Conservation (phyloP, 1,284 basidiomycete species). For the Trametes pubescens region DNA sequence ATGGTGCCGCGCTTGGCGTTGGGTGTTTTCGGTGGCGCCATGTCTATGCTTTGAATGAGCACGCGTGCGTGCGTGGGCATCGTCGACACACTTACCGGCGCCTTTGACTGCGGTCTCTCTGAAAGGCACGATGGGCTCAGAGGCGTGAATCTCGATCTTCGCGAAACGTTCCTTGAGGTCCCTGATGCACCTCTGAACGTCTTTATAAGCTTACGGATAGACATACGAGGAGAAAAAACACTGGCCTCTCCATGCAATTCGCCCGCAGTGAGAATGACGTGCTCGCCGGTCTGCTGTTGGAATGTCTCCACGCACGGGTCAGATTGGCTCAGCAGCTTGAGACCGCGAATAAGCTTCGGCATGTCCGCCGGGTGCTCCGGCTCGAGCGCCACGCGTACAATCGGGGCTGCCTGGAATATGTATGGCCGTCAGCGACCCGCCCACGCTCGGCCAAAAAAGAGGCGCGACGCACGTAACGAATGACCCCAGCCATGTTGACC, state of each 20-base stretch:
- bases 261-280: conserved; percentile 96
- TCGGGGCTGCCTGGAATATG: conserved; percentile 78
- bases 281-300: conserved; percentile 97
- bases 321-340: conserved; percentile 92
- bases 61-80: neutral
- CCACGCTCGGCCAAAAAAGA: conserved; percentile 18
- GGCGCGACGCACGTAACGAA: conserved; percentile 63
- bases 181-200: conserved; percentile 86
- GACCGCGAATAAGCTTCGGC: conserved; percentile 88
- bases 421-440: conserved; percentile 5
- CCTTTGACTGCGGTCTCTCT: conserved; percentile 92
- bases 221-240: neutral
- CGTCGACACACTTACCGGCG: conserved; percentile 56
- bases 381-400: conserved; percentile 96
- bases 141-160: conserved; percentile 90
- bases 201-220: neutral
- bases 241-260: conserved; percentile 94
- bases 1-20: conserved; percentile 84
- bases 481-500: conserved; percentile 86
- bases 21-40: conserved; percentile 85
- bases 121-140: conserved; percentile 97
- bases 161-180: conserved; percentile 97
- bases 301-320: conserved; percentile 98
- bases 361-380: conserved; percentile 91
- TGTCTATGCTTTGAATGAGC: conserved; percentile 58